phyloP scores from a whole-genome alignment of 257 asterid species.

The Solanum ahanhuiri region DNA sequence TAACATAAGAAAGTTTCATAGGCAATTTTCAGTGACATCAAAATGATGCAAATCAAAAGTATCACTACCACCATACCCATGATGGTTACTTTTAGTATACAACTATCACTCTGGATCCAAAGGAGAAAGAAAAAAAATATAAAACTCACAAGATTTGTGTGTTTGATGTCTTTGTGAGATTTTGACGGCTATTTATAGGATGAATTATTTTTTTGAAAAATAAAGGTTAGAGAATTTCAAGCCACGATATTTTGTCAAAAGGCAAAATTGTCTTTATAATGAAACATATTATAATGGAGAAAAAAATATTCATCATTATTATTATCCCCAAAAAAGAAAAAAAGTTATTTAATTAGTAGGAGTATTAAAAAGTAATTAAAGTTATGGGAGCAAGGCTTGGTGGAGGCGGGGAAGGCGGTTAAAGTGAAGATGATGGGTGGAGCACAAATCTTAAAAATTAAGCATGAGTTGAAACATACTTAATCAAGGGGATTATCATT shows the following conservation, averaged over 20 bases:
- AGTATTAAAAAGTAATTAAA: neutral
- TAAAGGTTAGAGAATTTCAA: neutral
- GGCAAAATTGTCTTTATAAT: neutral
- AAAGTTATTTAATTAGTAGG: neutral
- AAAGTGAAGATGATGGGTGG: neutral
- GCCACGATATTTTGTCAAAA: neutral
- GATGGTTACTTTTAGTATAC: neutral
- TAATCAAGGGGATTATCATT: neutral
- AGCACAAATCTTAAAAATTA: neutral
- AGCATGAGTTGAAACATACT: neutral
- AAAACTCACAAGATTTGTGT: neutral
- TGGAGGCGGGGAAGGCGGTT: neutral
- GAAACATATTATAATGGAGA: neutral
- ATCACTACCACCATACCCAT: conserved; percentile 25
- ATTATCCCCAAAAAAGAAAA: neutral
- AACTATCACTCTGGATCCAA: neutral
- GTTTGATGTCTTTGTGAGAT: neutral
- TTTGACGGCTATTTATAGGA: neutral
- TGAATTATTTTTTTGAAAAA: neutral
- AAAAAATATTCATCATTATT: neutral
- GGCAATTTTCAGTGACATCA: conserved; percentile 16
- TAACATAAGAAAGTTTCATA: conserved; percentile 49
- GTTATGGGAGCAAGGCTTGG: neutral
- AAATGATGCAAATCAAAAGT: conserved; percentile 10
- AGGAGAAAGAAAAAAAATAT: neutral